Conservation (phyloP, 176 grass and related monocot genomes). For the Phoenix dactylifera region DNA sequence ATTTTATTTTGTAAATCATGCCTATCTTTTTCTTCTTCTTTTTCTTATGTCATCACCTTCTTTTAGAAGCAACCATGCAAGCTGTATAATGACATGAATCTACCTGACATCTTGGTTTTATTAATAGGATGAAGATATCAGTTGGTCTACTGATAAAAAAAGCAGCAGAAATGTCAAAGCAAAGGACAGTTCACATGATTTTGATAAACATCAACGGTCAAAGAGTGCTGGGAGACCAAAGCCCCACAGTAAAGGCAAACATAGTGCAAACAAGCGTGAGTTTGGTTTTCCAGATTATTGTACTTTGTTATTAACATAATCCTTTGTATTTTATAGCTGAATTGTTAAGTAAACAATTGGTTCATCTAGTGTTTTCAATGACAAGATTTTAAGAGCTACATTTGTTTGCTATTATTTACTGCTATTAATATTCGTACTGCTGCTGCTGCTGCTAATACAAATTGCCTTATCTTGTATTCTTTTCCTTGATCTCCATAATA, state of each 20-base stretch:
- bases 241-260: not conserved
- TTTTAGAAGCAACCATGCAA: not conserved
- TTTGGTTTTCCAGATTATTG: not conserved
- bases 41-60: not conserved
- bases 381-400: too few relatives aligned
- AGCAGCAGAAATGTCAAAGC: not conserved
- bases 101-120: not conserved
- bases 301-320: too few relatives aligned
- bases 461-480: too few relatives aligned
- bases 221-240: not conserved
- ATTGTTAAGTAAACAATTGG: too few relatives aligned
- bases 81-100: not conserved
- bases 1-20: too few relatives aligned
- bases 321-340: too few relatives aligned
- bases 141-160: not conserved
- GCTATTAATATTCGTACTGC: too few relatives aligned
- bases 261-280: constrained; percentile 3
- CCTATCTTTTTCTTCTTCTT: not conserved
- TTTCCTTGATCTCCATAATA: too few relatives aligned
- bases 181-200: not conserved
- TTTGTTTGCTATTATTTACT: too few relatives aligned
- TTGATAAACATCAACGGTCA: not conserved
- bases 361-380: too few relatives aligned
- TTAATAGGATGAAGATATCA: constrained; percentile 1
- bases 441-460: too few relatives aligned